Base-by-base conservation (phyloP, 2,329 filamentous ascomycete species). In the Colletotrichum incanum region DNA sequence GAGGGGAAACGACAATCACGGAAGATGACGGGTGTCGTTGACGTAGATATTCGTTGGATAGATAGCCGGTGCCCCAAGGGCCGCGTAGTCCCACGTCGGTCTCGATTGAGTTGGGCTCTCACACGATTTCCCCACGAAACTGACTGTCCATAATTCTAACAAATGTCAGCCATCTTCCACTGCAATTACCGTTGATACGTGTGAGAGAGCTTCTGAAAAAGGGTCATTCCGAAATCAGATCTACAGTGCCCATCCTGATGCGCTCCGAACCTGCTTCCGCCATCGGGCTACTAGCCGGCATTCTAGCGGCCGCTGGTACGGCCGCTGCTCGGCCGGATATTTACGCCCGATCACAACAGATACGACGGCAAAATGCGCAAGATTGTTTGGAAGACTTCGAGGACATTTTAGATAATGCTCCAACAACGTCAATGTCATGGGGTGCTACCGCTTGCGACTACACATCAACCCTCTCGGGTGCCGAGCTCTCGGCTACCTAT, bases 381-480 rank as follows among this genome's bases (percentile, higher is more conserved):
- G 69, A 72, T 4, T 72, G 70, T 8, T 2, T 54, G n/a, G 70
- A 72, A 23, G 70, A 72, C 39, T 18, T 72, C 9, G 59, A 59
- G 2, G 70, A 72, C 31, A 64, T 72, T 16, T 20, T 72, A n/a
- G 70, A 72, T 0, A 56, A 72, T 11, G 70, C 70, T 28, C 70
- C 70, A 2, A 72, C 70, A 0, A 65, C 28, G 14, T 65, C 70
- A 2, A 31, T 60, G 49, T 23, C 61, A 28, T 72, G 70, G 70
- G 58, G 65, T 0, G 70, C 65, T 6, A 72, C 70, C 11, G 70
- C 65, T 5, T 72, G 70, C 65, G 70, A 69, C 47, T 72, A 64
- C 45, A 70, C 65, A 2, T 72, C 70, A 7, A 72, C 65, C 8
- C 70, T 72, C 18, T 72, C 70, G 8, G 70, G 70, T 23, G 60